Conservation (phyloP, 352 stramenopile genomes). For the Phytopythium vexans region DNA sequence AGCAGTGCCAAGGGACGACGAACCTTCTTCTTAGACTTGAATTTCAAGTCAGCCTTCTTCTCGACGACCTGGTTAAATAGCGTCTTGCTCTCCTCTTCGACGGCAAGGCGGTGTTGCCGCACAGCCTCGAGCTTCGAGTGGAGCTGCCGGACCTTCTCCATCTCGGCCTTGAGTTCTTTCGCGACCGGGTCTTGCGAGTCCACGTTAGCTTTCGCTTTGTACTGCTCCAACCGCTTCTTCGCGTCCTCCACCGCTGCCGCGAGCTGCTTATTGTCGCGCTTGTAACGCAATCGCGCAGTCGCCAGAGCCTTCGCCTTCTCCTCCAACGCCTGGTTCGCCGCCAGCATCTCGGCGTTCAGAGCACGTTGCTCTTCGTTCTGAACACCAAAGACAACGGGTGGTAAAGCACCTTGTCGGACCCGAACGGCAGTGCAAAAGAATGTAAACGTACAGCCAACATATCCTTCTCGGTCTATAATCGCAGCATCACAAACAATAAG, state of each 20-base stretch:
- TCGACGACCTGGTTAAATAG: slow-evolving; percentile 88
- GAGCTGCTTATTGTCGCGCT: slow-evolving; percentile 85
- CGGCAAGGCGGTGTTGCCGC: slow-evolving; percentile 77
- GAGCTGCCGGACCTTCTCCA: slow-evolving; percentile 82
- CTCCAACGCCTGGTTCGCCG: slow-evolving; percentile 81
- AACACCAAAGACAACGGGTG: neutral
- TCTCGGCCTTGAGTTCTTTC: slow-evolving; percentile 81
- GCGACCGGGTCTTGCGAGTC: slow-evolving; percentile 73
- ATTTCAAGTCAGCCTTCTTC: slow-evolving; percentile 87
- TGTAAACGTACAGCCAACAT: slow-evolving; percentile 58
- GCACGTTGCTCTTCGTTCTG: slow-evolving; percentile 88
- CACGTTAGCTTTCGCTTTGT: slow-evolving; percentile 72
- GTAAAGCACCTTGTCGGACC: slow-evolving; percentile 1
- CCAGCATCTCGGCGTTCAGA: slow-evolving; percentile 79
- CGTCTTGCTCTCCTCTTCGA: slow-evolving; percentile 88
- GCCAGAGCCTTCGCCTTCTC: slow-evolving; percentile 86
- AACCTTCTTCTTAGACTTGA: slow-evolving; percentile 89
- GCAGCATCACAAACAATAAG: slow-evolving; percentile 4
- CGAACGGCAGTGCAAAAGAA: slow-evolving; percentile 1
- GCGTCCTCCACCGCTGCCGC: slow-evolving; percentile 69
- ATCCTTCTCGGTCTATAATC: slow-evolving; percentile 79
- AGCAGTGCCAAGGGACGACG: neutral
- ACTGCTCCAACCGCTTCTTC: slow-evolving; percentile 79
- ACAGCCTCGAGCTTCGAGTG: slow-evolving; percentile 84
- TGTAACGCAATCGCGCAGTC: slow-evolving; percentile 87